Evolutionary conservation across 163 green algal genomes (phyloP), one percentile per base, ranked within the genome.

Genomic region (Picocystis sp.): DNA sequence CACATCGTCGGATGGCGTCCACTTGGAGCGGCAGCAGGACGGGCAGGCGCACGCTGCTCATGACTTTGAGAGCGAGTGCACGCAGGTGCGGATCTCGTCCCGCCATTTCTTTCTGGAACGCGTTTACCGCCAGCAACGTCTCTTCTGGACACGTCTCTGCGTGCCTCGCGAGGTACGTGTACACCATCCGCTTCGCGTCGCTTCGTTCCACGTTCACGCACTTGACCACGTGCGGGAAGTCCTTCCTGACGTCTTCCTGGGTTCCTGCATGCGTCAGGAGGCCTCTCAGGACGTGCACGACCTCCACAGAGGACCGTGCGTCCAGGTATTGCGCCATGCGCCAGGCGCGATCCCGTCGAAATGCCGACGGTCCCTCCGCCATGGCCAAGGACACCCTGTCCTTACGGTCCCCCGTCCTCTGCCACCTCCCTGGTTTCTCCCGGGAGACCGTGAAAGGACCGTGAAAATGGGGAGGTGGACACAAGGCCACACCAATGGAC

Each of bases 41-140:
- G 19, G 45, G 44, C 17, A 74, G 33, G 11, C 66, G 63, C 33
- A 72, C 67, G 22, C 29, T 50, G n/a, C 62, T 58, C 64, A 74
- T 68, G 35, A 63, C 62, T n/a, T 63, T 58, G 42, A 74, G 53
- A 14, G 66, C 63, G 15, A 67, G 43, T 15, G 66, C 66, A 22
- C 66, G 51, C 45, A 74, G 44, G 21, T 45, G 45, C 5, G 62
- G 29, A 45, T 74, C 52, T 11, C 53, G 19, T 55, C 64, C 58
- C 12, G 35, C 52, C 14, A 74, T 55, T 24, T 72, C 66, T 22
- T 57, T 67, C 29, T 74, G 66, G 35, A 74, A 62, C 21, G 63
- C 56, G 56, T 74, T 74, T 33, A 74, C 64, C 23, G 65, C 53
- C 15, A 74, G 48, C 17, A 74, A 48, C 11, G 66, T 63, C 56